Evolutionary conservation across 306 rosid species (phyloP), one percentile per base, ranked within the genome.

Genomic region (Cicer pinnatifidum): DNA sequence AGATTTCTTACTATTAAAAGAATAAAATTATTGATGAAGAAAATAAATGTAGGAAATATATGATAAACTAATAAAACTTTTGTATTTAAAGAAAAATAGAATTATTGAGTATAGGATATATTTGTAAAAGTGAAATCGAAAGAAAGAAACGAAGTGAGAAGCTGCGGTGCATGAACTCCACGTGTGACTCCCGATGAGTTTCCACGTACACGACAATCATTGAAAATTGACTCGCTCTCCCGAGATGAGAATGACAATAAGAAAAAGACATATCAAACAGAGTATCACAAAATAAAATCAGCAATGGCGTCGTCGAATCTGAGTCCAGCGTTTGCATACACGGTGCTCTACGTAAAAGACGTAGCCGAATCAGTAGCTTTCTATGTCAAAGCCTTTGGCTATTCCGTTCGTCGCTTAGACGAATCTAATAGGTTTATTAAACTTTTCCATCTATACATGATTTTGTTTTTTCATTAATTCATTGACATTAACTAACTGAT

Each of bases 301-400:
- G 7, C 38, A 64, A 85, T 83, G 96, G 82, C 88, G 15, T 78
- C 87, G 28, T 76, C 89, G n/a, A 84, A 78, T 79, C 76, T 65
- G 0, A 83, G 37, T 19, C 88, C 97, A 20, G 86, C 13, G n/a
- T 82, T 83, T 20, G 96, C 87, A 37, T 89, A 91, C 78, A 82
- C 87, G 9, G 91, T 91, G 50, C 45, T 89, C 7, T 93, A 93
- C 81, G 94, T 86, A 0, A 77, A 79, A 82, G 92, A 91, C 85
- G 94, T 93, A 1, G 83, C 91, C 6, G 73, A 80, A 46, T 91
- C 94, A 0, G 85, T 87, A 9, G 85, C 69, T 72, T 91, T 93
- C 92, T 89, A 88, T 40, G 69, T 90, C 54, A 84, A 83, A 67
- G 96, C 97, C 39, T 93, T 93, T 71, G 97, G 96, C 9, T 83